These are phyloP conservation scores for Mucor velutinosus DNA, from an alignment of 371 early-diverging fungal genomes.

Conservation along the genomic window DNA sequence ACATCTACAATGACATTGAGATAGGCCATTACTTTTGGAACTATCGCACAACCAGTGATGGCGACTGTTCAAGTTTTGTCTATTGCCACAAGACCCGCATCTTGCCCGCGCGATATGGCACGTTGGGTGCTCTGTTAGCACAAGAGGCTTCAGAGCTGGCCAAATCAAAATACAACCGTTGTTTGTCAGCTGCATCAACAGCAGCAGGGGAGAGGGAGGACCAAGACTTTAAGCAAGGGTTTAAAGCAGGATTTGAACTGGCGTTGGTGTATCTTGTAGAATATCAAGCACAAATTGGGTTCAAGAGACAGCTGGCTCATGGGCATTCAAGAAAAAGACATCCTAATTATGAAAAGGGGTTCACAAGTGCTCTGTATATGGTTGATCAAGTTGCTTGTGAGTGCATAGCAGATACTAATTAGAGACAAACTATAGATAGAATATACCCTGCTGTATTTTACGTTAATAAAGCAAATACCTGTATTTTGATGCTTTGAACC, in stretches of 20 bases:
- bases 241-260: not conserved
- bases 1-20: conserved; percentile 19
- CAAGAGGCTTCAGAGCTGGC: not conserved
- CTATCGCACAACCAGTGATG: conserved; percentile 35
- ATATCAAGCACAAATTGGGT: not conserved
- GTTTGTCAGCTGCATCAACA: not conserved
- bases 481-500: too few relatives aligned
- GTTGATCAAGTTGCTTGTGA: not conserved
- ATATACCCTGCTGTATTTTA: not conserved
- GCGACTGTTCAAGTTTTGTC: conserved; percentile 33
- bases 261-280: not conserved
- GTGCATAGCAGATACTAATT: not conserved
- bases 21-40: conserved; percentile 38
- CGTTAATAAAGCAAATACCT: too few relatives aligned
- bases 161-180: not conserved
- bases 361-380: not conserved
- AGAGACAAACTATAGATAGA: not conserved
- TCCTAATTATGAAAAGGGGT: not conserved
- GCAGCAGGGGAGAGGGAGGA: not conserved
- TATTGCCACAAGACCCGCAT: conserved; percentile 27
- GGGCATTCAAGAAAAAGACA: not conserved
- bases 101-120: not conserved
- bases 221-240: not conserved
- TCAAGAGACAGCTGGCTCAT: not conserved
- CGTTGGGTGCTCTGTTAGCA: not conserved